phyloP scores from a whole-genome alignment of 345 rosid species.

The Rhizophora apiculata region DNA sequence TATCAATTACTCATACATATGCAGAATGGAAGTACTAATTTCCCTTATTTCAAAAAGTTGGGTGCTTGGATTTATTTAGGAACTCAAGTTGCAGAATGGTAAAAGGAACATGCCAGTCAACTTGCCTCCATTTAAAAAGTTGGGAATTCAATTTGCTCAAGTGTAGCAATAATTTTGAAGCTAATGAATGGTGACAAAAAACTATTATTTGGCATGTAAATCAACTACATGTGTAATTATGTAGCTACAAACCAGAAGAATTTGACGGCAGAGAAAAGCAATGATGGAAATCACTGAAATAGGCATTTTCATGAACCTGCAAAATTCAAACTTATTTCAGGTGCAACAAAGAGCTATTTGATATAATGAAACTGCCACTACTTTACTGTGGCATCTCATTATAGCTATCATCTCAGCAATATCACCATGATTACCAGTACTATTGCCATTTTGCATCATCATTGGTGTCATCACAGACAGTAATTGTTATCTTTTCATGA shows the following conservation, averaged over 20 bases:
- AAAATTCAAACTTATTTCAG: conserved; percentile 19
- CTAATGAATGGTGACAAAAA: background rate
- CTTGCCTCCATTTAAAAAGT: background rate
- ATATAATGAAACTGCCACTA: background rate
- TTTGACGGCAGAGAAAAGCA: conserved; percentile 82
- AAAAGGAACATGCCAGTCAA: background rate
- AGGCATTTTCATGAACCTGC: conserved; percentile 97
- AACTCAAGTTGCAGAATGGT: background rate
- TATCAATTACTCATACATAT: too few relatives aligned
- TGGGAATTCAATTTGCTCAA: background rate
- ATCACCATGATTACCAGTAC: too few relatives aligned
- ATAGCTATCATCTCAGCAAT: too few relatives aligned
- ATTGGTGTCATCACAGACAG: too few relatives aligned
- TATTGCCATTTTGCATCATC: too few relatives aligned
- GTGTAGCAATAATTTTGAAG: background rate
- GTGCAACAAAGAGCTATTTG: conserved; percentile 6
- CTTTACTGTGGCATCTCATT: too few relatives aligned
- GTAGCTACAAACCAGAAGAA: conserved; percentile 50
- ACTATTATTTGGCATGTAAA: too few relatives aligned
- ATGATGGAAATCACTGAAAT: conserved; percentile 85
- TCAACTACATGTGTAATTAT: background rate
- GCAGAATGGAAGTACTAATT: too few relatives aligned
- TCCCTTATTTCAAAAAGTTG: too few relatives aligned
- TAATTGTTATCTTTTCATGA: too few relatives aligned
- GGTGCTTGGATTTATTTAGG: too few relatives aligned